Evolutionary conservation across 179 eudicot species (phyloP).

Genomic region (Silene vulgaris): DNA sequence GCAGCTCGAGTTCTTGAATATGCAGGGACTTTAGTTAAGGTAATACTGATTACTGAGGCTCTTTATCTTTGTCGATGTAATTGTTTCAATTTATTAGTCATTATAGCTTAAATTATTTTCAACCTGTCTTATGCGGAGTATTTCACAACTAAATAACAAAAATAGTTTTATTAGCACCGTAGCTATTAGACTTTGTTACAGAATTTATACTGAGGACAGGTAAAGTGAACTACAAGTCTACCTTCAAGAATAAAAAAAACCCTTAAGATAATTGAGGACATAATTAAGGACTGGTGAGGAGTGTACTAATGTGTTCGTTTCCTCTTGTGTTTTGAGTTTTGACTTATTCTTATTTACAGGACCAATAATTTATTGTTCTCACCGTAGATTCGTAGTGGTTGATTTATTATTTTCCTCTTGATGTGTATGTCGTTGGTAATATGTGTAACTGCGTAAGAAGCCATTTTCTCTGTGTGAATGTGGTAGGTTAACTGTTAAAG

Average conservation of each 20-base stretch:
- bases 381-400: no score
- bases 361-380: no score
- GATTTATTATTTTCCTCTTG: not conserved
- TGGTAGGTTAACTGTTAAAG: not conserved
- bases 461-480: not conserved
- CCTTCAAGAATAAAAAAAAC: no score
- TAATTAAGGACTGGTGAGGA: no score
- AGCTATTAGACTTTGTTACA: not conserved
- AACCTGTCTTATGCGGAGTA: not conserved
- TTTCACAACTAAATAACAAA: not conserved
- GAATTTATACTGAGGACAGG: not conserved
- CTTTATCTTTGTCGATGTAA: slow-evolving; percentile 4
- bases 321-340: not conserved
- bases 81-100: not conserved
- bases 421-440: not conserved
- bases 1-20: slow-evolving; percentile 90
- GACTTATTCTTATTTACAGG: not conserved
- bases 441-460: not conserved
- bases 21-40: slow-evolving; percentile 97
- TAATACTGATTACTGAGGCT: slow-evolving; percentile 26
- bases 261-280: no score
- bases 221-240: not conserved
- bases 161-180: not conserved
- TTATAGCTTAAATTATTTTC: no score
- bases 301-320: not conserved